Evolutionary conservation across 371 early-diverging fungal species (phyloP).

Genomic region (Coemansia sp.): DNA sequence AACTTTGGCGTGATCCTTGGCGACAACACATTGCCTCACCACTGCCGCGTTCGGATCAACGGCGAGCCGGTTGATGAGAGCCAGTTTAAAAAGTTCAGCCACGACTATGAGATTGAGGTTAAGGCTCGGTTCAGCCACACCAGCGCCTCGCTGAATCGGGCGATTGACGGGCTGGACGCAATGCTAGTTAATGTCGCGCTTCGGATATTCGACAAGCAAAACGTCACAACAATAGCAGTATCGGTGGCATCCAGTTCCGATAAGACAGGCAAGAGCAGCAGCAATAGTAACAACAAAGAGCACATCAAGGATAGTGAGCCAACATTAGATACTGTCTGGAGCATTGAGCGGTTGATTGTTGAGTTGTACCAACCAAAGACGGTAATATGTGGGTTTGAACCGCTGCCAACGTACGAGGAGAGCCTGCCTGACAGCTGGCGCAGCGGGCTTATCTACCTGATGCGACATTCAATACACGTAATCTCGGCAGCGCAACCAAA

Average conservation of each 20-base stretch:
- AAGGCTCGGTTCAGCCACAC: not conserved
- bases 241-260: slow-evolving; percentile 4
- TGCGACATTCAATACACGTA: slow-evolving; percentile 27
- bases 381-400: slow-evolving; percentile 41
- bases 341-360: slow-evolving; percentile 27
- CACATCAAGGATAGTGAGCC: not conserved
- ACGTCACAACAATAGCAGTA: slow-evolving; percentile 22
- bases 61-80: slow-evolving; percentile 20
- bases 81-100: slow-evolving; percentile 18
- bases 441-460: slow-evolving; percentile 25
- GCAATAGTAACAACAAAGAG: not conserved
- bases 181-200: slow-evolving; percentile 33
- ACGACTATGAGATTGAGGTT: slow-evolving; percentile 10
- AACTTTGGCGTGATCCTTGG: slow-evolving; percentile 31
- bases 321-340: not conserved
- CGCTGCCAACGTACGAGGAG: slow-evolving; percentile 21
- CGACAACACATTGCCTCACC: slow-evolving; percentile 22
- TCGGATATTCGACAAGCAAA: slow-evolving; percentile 21
- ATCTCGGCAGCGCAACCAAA: slow-evolving; percentile 36
- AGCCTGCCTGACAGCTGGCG: slow-evolving; percentile 35
- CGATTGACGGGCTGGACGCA: slow-evolving; percentile 11
- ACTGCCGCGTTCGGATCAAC: slow-evolving; percentile 28
- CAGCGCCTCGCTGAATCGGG: not conserved
- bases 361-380: slow-evolving; percentile 24
- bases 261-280: not conserved